These are phyloP conservation scores for Leishmania braziliensis DNA, from an alignment of 208 protist species.

Conservation along the genomic window DNA sequence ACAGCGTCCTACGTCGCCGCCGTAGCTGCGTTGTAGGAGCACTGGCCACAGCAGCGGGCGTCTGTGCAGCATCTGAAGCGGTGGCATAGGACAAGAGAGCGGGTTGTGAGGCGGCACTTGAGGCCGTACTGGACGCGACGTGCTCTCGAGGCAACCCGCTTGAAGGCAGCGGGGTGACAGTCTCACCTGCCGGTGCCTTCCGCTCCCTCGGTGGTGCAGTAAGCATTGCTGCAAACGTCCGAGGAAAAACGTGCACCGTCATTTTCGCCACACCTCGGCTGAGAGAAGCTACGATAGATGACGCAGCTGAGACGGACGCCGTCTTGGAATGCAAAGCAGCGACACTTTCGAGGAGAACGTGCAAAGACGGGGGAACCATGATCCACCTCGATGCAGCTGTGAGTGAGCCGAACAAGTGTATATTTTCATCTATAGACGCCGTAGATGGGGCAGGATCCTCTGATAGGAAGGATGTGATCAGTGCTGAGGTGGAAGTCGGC, in stretches of 20 bases:
- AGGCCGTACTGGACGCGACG: background rate
- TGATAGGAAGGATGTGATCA: background rate
- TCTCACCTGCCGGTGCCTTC: background rate
- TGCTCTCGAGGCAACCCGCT: background rate
- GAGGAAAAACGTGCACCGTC: too few relatives aligned
- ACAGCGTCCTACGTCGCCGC: background rate
- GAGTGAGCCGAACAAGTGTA: background rate
- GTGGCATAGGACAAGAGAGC: background rate
- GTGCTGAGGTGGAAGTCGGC: background rate
- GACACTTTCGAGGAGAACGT: background rate
- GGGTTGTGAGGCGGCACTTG: background rate
- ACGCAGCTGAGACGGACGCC: background rate
- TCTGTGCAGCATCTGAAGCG: background rate
- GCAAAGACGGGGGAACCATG: background rate
- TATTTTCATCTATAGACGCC: background rate
- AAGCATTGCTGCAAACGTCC: background rate
- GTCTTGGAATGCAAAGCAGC: background rate
- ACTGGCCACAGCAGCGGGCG: background rate
- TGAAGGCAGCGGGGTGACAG: background rate
- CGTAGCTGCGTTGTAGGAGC: background rate
- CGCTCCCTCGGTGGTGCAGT: background rate
- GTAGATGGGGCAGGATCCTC: background rate
- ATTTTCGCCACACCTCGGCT: background rate
- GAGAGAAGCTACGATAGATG: background rate
- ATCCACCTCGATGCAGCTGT: background rate